Evolutionary conservation across 345 rosid species (phyloP).

Genomic region (Eucalyptus sp.): DNA sequence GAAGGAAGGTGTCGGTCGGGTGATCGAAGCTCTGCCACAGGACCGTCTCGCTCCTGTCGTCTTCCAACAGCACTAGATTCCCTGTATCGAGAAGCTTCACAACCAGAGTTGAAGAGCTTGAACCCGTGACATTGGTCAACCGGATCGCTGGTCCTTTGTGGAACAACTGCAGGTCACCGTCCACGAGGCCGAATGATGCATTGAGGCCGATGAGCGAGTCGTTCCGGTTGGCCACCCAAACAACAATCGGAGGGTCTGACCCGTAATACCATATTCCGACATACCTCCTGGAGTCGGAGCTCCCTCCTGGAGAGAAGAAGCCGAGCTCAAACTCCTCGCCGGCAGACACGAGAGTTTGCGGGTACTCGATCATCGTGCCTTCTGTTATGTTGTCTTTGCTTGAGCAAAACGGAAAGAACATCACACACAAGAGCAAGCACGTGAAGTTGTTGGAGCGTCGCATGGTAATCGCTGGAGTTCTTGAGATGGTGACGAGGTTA

Average conservation of each 20-base stretch:
- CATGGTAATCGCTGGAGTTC: background rate
- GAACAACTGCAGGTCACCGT: slow-evolving; percentile 4
- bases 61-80: slow-evolving; percentile 13
- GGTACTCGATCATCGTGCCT: background rate
- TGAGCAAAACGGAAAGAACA: background rate
- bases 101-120: slow-evolving; percentile 12
- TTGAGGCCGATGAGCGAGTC: slow-evolving; percentile 5
- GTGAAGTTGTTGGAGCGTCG: background rate
- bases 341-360: slow-evolving; percentile 8
- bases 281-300: slow-evolving; percentile 2
- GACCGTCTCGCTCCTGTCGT: background rate
- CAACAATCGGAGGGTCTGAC: slow-evolving; percentile 6
- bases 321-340: slow-evolving; percentile 16
- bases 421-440: background rate
- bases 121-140: background rate
- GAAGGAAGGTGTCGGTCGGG: slow-evolving; percentile 45
- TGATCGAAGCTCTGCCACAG: slow-evolving; percentile 37
- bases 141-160: slow-evolving; percentile 1
- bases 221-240: slow-evolving; percentile 41
- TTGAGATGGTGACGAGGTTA: background rate
- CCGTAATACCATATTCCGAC: slow-evolving; percentile 32
- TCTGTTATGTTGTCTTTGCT: background rate
- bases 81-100: background rate
- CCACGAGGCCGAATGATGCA: slow-evolving; percentile 1
- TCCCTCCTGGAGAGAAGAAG: background rate